Percentiles rank a stretch among this genome's conserved stretches.
Evolutionary conservation across 495 filamentous ascomycete species (phyloP).

Genomic region (Achaetomiella virescens): DNA sequence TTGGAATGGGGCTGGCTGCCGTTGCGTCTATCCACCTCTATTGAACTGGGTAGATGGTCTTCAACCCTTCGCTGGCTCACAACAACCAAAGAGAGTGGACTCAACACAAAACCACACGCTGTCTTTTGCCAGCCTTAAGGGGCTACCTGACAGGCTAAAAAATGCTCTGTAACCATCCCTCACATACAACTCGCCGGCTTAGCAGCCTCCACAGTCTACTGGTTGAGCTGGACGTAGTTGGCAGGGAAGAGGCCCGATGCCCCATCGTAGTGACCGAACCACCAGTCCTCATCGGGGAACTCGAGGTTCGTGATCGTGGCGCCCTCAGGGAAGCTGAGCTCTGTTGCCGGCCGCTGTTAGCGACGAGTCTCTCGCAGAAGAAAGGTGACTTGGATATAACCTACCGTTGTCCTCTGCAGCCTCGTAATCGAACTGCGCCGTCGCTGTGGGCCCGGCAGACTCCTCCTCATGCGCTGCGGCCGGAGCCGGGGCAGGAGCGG

Average conservation of each 20-base stretch:
- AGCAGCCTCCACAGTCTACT: constrained; percentile 31
- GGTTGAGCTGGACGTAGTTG: constrained; percentile 67
- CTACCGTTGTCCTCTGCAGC: constrained; percentile 89
- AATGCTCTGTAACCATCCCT: not conserved
- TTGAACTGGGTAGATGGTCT: too few relatives aligned
- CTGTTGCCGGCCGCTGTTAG: constrained; percentile 23
- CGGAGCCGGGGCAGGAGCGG: constrained; percentile 26
- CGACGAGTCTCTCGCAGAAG: not conserved
- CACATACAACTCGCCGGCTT: not conserved
- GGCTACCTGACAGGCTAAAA: not conserved
- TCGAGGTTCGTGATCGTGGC: constrained; percentile 67
- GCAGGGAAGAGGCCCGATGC: constrained; percentile 85
- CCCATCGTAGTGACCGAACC: constrained; percentile 79
- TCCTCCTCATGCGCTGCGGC: constrained; percentile 21
- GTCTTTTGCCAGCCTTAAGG: not conserved
- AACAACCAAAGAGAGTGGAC: too few relatives aligned
- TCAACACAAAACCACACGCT: too few relatives aligned
- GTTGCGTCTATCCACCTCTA: too few relatives aligned
- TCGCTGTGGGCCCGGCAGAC: constrained; percentile 57
- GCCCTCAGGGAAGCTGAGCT: constrained; percentile 87
- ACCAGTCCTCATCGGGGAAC: constrained; percentile 99
- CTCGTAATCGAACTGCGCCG: constrained; percentile 91
- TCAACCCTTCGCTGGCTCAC: too few relatives aligned
- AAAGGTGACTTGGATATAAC: constrained; percentile 1
- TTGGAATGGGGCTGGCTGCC: too few relatives aligned